A percentile compares a stretch with the other conserved stretches of the same genome.
Evolutionary conservation across 768 basidiomycete species (phyloP).

Genomic region (Hygrocybe punicea): DNA sequence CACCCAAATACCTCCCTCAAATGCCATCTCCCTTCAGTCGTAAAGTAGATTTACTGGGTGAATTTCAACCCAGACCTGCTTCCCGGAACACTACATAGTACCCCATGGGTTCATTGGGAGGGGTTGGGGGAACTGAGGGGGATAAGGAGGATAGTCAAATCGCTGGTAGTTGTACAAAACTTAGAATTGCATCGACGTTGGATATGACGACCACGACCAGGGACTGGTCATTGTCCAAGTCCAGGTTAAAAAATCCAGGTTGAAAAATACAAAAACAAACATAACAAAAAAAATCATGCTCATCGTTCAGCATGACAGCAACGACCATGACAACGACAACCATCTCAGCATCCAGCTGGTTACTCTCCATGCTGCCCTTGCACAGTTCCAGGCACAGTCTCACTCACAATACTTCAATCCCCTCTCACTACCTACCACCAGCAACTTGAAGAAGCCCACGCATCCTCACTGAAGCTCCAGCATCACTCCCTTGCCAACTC

Average conservation of each 20-base stretch:
- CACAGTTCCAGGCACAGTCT: constrained; percentile 46
- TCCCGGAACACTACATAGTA: too few relatives aligned
- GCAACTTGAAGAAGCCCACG: constrained; percentile 59
- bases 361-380: constrained; percentile 45
- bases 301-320: neutral
- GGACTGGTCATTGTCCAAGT: too few relatives aligned
- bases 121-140: constrained; percentile 35
- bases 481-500: constrained; percentile 54
- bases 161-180: too few relatives aligned
- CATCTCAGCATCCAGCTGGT: constrained; percentile 46
- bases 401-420: constrained; percentile 2
- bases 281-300: neutral
- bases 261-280: neutral
- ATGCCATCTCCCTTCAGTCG: too few relatives aligned
- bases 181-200: neutral
- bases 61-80: too few relatives aligned
- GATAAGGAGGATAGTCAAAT: constrained; percentile 23
- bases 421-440: constrained; percentile 26
- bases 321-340: constrained; percentile 33
- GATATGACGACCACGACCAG: neutral
- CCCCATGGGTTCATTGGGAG: constrained; percentile 59
- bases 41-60: too few relatives aligned
- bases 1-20: too few relatives aligned
- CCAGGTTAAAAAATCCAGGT: too few relatives aligned
- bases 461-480: constrained; percentile 64